These are phyloP conservation scores for Closterium sp. DNA, from an alignment of 139 green algal species.

Conservation along the genomic window DNA sequence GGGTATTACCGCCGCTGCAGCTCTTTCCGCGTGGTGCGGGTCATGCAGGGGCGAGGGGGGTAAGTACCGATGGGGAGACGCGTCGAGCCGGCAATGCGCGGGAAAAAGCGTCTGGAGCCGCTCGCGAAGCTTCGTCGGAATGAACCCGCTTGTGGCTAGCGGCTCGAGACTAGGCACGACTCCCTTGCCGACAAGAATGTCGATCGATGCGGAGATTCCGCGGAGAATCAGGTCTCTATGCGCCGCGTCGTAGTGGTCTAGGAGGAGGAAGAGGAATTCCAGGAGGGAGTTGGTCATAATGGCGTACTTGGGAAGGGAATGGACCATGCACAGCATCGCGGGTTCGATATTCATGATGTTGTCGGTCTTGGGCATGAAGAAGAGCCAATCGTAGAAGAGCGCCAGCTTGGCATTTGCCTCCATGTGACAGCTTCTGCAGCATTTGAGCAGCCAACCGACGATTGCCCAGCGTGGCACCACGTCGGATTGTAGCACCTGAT, in stretches of 20 bases:
- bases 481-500: conserved; percentile 48
- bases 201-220: conserved; percentile 17
- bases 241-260: conserved; percentile 35
- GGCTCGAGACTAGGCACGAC: conserved; percentile 45
- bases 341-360: conserved; percentile 60
- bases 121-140: conserved; percentile 26
- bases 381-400: conserved; percentile 56
- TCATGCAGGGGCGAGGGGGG: background rate
- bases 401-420: conserved; percentile 50
- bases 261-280: conserved; percentile 46
- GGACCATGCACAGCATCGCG: conserved; percentile 53
- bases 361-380: conserved; percentile 40
- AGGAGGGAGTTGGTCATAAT: conserved; percentile 45
- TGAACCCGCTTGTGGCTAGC: background rate
- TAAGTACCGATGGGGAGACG: background rate
- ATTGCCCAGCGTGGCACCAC: conserved; percentile 47
- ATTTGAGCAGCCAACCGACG: conserved; percentile 57
- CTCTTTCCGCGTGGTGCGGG: background rate
- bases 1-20: background rate
- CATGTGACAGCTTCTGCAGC: conserved; percentile 23
- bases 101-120: conserved; percentile 28
- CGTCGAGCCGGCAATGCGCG: conserved; percentile 3
- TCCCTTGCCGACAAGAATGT: conserved; percentile 31
- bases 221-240: conserved; percentile 30
- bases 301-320: conserved; percentile 55